Percentiles rank a stretch among this genome's conserved stretches.
phyloP scores from a whole-genome alignment of 495 filamentous ascomycete genomes.

The Neurospora hispaniola region DNA sequence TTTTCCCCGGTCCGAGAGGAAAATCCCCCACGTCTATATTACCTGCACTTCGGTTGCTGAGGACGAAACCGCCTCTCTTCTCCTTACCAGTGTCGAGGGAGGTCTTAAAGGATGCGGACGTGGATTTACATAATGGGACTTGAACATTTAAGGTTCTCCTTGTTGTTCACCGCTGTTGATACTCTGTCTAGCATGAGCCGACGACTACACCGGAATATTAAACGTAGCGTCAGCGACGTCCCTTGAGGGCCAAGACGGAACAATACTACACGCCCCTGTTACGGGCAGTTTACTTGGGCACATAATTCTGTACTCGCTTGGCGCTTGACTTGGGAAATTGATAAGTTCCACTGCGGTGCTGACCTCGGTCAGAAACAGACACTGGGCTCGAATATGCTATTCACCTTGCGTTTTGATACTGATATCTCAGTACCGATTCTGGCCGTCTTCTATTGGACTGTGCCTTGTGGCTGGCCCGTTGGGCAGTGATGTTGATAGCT shows the following conservation, averaged over 20 bases:
- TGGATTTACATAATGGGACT: not conserved
- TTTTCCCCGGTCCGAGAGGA: not conserved
- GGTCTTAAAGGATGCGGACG: not conserved
- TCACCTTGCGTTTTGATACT: not conserved
- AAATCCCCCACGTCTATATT: not conserved
- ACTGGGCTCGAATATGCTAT: not conserved
- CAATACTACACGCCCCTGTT: not conserved
- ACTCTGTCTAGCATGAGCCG: not conserved
- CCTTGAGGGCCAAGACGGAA: not conserved
- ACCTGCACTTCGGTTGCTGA: not conserved
- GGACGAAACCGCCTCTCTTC: not conserved
- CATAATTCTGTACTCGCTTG: too few species aligned
- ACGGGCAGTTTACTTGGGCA: not conserved
- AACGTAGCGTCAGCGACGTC: not conserved
- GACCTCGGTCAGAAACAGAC: too few species aligned
- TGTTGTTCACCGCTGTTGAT: not conserved
- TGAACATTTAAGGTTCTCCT: not conserved
- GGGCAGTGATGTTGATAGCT: not conserved
- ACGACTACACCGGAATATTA: not conserved
- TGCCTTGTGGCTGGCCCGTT: not conserved
- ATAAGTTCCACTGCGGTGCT: too few species aligned
- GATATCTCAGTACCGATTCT: not conserved
- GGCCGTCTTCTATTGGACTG: not conserved
- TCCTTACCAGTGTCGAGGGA: not conserved
- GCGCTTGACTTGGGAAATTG: too few species aligned